Conservation (phyloP, 345 rosid genomes). For the Excoecaria agallocha region DNA sequence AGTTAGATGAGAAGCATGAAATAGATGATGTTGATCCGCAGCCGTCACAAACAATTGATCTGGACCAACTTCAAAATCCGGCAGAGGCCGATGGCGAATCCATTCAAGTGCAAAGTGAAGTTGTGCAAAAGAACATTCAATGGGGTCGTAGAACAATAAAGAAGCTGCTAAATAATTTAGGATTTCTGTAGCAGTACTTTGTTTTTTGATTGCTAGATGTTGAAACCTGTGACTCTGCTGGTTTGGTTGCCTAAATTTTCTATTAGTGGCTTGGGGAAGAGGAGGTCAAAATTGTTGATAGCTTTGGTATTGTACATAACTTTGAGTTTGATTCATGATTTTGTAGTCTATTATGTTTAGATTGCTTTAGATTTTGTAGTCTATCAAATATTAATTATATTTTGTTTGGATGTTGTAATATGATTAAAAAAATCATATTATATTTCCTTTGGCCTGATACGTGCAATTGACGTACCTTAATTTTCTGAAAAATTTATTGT, state of each 20-base stretch:
- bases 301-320: neutral
- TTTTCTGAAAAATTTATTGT: no score
- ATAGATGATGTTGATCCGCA: constrained; percentile 2
- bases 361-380: neutral
- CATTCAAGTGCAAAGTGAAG: constrained; percentile 11
- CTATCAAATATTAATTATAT: no score
- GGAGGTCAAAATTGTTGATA: neutral
- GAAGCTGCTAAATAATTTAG: constrained; percentile 51
- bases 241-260: no score
- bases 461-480: no score
- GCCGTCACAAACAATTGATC: constrained; percentile 13
- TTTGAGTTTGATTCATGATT: neutral
- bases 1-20: constrained; percentile 45
- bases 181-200: constrained; percentile 35
- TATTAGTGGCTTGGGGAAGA: neutral
- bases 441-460: no score
- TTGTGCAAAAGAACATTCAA: constrained; percentile 46
- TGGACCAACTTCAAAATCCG: constrained; percentile 24
- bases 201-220: neutral
- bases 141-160: constrained; percentile 66
- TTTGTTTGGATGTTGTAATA: no score
- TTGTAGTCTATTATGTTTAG: neutral
- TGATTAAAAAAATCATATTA: no score
- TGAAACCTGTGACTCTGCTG: neutral
- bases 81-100: constrained; percentile 18